Base-by-base conservation (phyloP, 495 filamentous ascomycete species). In the Elasticomyces elasticus region DNA sequence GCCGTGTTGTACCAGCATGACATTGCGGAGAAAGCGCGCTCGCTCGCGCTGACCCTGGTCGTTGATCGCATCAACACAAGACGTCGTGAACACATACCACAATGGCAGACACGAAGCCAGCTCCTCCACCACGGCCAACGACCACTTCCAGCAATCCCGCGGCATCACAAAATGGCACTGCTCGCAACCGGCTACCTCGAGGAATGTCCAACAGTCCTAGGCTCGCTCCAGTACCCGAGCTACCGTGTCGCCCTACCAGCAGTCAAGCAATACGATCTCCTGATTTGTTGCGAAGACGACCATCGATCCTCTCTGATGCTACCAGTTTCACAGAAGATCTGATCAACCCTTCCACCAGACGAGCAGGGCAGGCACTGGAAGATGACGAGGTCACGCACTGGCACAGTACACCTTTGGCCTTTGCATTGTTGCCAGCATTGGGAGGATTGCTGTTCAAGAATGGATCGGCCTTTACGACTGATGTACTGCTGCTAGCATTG, bases 391-490 rank as follows among this genome's bases (percentile, higher is more conserved):
- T 77, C 47, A 82, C 82, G 15, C 69, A 77, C 63, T 92, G 86
- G 81, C 79, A 91, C 59, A 86, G 79, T 0, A 70, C 84, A 1
- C 89, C 94, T 0, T 73, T 98, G 33, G 80, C 78, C 0, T 81
- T 96, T 59, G 89, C 87, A 1, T 72, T 96, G 33, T 67, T 98
- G 33, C 92, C 92, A 0, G 89, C 90, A 0, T 57, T 94, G 15
- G 91, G 80, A 0, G 92, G 90, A 0, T 67, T 95, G 38, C 74
- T 97, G 51, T 92, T 95, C 64, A 75, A 83, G 44, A 85, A 94
- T 70, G 92, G 92, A 3, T 81, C 82, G 58, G 75, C 80, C 2
- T 74, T 95, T 51, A 77, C 89, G 31, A 95, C 90, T 1, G 92
- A 98, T 62, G 66, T 92, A 9, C 84, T 89, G 23, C 73, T 97